Evolutionary conservation across 2,329 filamentous ascomycete species (phyloP).

Genomic region (Phaeoacremonium minimum): DNA sequence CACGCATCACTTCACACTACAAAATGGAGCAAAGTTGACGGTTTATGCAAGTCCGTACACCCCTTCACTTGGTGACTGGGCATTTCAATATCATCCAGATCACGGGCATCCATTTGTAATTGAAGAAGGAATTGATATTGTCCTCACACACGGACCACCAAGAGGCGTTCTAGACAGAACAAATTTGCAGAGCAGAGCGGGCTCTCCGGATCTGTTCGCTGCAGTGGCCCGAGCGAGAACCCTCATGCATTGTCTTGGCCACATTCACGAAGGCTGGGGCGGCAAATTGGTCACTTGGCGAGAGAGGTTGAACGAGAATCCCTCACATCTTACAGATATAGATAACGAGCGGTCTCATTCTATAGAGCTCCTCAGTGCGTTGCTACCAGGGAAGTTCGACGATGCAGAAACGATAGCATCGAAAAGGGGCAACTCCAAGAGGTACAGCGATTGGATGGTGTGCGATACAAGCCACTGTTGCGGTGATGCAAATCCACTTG

Average conservation of each 20-base stretch:
- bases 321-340: constrained; percentile 42
- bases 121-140: constrained; percentile 19
- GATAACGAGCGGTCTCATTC: constrained; percentile 35
- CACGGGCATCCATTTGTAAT: constrained; percentile 30
- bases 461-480: constrained; percentile 27
- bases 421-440: background rate
- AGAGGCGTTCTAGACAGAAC: constrained; percentile 35
- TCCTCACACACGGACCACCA: constrained; percentile 29
- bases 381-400: constrained; percentile 10
- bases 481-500: constrained; percentile 17
- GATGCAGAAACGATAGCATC: background rate
- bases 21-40: constrained; percentile 42
- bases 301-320: constrained; percentile 13
- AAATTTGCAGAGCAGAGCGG: constrained; percentile 10
- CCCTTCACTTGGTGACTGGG: constrained; percentile 39
- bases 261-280: constrained; percentile 26
- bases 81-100: constrained; percentile 40
- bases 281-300: constrained; percentile 45
- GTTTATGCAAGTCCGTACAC: constrained; percentile 53
- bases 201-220: constrained; percentile 23
- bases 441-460: constrained; percentile 10
- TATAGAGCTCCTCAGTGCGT: constrained; percentile 26
- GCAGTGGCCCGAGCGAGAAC: constrained; percentile 22
- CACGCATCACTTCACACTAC: constrained; percentile 37
- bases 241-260: constrained; percentile 30